Conservation (phyloP, 805 yeast genomes). For the Wilhelminamyces savonicus region DNA sequence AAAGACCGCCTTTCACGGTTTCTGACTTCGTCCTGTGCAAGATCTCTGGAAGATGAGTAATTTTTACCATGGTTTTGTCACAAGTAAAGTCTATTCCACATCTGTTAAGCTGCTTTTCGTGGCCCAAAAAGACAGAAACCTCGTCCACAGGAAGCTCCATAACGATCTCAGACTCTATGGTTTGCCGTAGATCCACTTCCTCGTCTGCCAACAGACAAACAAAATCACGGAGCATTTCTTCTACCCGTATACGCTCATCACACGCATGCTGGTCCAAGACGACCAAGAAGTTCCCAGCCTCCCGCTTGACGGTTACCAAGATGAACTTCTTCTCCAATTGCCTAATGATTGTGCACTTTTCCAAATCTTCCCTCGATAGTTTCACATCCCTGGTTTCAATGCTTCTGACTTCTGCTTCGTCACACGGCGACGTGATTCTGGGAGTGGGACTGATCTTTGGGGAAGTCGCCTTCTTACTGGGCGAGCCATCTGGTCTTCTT, state of each 20-base stretch:
- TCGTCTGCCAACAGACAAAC: conserved; percentile 19
- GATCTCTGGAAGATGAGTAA: too few species aligned
- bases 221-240: conserved; percentile 36
- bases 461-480: neutral
- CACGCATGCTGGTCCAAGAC: conserved; percentile 80
- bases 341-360: conserved; percentile 29
- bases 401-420: neutral
- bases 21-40: conserved; percentile 1
- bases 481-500: neutral
- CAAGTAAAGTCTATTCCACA: conserved; percentile 41
- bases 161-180: conserved; percentile 1
- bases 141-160: conserved; percentile 22
- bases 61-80: too few species aligned
- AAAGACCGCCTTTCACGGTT: neutral
- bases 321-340: conserved; percentile 67
- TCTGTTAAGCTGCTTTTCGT: conserved; percentile 15
- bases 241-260: conserved; percentile 69
- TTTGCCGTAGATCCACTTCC: conserved; percentile 7
- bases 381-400: too few species aligned
- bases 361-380: too few species aligned
- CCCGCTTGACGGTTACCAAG: conserved; percentile 27
- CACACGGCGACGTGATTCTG: neutral
- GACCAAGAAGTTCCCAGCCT: conserved; percentile 23
- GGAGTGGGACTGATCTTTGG: neutral
- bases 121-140: conserved; percentile 19